These are phyloP conservation scores for Thielaviopsis ethacetica DNA, from an alignment of 2,329 filamentous ascomycete genomes.

Conservation along the genomic window DNA sequence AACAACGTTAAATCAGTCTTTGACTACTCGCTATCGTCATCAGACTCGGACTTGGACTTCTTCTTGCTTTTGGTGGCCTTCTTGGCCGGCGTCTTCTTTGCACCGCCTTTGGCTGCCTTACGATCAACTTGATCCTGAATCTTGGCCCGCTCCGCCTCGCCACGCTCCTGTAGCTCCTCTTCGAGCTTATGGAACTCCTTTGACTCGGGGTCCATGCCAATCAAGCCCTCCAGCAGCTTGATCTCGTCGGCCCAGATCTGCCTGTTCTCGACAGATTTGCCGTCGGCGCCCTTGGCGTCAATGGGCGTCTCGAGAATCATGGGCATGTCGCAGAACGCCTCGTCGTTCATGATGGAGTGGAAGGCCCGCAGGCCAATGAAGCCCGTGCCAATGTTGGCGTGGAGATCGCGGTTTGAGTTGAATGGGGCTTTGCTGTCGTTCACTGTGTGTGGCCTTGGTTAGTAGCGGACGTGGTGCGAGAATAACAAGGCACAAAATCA, in stretches of 20 bases:
- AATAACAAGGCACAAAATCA: too few relatives aligned
- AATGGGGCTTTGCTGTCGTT: conserved; percentile 94
- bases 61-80: conserved; percentile 22
- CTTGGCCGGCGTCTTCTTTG: conserved; percentile 18
- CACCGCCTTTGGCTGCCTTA: conserved; percentile 45
- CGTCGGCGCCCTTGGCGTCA: conserved; percentile 48
- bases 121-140: conserved; percentile 66
- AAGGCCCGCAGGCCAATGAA: conserved; percentile 85
- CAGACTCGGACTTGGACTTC: conserved; percentile 15
- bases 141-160: conserved; percentile 54
- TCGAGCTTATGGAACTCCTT: conserved; percentile 55
- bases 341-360: conserved; percentile 76
- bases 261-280: conserved; percentile 59
- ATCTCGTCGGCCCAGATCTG: conserved; percentile 85
- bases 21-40: conserved; percentile 15
- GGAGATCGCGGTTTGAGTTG: conserved; percentile 65
- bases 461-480: not conserved
- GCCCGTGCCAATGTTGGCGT: conserved; percentile 92
- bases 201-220: conserved; percentile 66
- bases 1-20: not conserved
- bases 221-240: conserved; percentile 76
- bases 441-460: conserved; percentile 26
- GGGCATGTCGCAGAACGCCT: conserved; percentile 58
- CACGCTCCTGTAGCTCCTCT: conserved; percentile 46
- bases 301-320: conserved; percentile 97